phyloP scores from a whole-genome alignment of 768 basidiomycete species.

The Boletus fagicola region DNA sequence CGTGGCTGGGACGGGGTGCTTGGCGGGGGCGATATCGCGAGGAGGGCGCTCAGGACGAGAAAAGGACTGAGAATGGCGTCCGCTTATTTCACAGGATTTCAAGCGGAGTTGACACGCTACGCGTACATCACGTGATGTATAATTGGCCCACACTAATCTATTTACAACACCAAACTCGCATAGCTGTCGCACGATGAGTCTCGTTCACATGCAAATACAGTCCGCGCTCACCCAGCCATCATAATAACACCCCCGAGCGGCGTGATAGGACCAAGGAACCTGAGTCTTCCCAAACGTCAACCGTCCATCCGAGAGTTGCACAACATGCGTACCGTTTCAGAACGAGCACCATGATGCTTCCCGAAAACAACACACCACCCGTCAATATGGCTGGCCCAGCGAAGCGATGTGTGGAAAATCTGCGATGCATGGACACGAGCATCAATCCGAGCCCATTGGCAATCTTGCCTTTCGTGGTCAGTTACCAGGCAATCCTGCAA shows the following conservation, averaged over 20 bases:
- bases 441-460: slow-evolving; percentile 68
- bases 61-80: slow-evolving; percentile 11
- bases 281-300: slow-evolving; percentile 36
- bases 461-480: slow-evolving; percentile 41
- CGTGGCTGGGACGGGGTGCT: not conserved
- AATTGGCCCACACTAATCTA: slow-evolving; percentile 10
- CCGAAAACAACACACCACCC: slow-evolving; percentile 61
- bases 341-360: slow-evolving; percentile 56
- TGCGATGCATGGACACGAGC: slow-evolving; percentile 59
- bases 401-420: slow-evolving; percentile 57
- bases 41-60: slow-evolving; percentile 12
- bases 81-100: slow-evolving; percentile 35
- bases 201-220: not conserved
- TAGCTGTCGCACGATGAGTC: slow-evolving; percentile 40
- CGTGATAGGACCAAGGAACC: slow-evolving; percentile 60
- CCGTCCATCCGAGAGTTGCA: not conserved
- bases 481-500: not conserved
- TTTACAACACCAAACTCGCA: slow-evolving; percentile 46
- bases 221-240: slow-evolving; percentile 60
- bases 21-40: not conserved
- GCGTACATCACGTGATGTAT: slow-evolving; percentile 42
- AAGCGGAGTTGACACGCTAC: slow-evolving; percentile 47
- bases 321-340: slow-evolving; percentile 41
- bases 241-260: slow-evolving; percentile 62
- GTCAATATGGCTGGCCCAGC: slow-evolving; percentile 64